Evolutionary conservation across 192 early-diverging fungal genomes (phyloP), one percentile per base, ranked within the genome.

Genomic region (Diversispora epigaea): DNA sequence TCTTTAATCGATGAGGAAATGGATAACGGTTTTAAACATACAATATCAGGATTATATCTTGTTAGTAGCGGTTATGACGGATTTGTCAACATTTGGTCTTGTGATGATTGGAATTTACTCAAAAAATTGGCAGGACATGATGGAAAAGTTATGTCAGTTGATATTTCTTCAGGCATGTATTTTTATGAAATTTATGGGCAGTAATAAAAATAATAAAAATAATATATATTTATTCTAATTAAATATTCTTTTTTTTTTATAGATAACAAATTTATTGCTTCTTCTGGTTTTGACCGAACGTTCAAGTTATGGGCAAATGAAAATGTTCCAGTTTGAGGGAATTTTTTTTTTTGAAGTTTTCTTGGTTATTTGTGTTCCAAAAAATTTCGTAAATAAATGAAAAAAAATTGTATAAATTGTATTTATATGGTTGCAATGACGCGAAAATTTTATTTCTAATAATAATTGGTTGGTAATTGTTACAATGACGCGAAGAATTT

Each of bases 21-120:
- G 3, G 17, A 45, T 6, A 81, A 65, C 17, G 57, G 68, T 40
- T 62, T 57, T 44, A 83, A 45, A 60, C 75, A 77, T 45, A 54
- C 68, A 41, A 78, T 80, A 65, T 76, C 85, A 63, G 97, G 97
- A 5, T 86, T 91, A 25, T 96, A 92, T 80, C 57, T 99, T 75
- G 92, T 90, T 0, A 89, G 90, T 52, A 83, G 87, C 12, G 91
- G 91, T 47, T 97, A 94, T 79, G 97, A 99, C 74, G 94, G 95
- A 0, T 89, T 93, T 8, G 86, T 95, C 58, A 99, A 95, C 78
- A 79, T 99, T 6, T 99, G 94, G 93, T 91, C 91, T 32, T 91
- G 90, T 15, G 97, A 96, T 50, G 96, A 98, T 78, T 99, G 90
- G 87, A 95, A 93, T 79, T 87, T 94, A 61, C 82, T 97, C 68